phyloP scores from a whole-genome alignment of 225 moss, liverwort and hornwort genomes.

The Polytrichum formosum region DNA sequence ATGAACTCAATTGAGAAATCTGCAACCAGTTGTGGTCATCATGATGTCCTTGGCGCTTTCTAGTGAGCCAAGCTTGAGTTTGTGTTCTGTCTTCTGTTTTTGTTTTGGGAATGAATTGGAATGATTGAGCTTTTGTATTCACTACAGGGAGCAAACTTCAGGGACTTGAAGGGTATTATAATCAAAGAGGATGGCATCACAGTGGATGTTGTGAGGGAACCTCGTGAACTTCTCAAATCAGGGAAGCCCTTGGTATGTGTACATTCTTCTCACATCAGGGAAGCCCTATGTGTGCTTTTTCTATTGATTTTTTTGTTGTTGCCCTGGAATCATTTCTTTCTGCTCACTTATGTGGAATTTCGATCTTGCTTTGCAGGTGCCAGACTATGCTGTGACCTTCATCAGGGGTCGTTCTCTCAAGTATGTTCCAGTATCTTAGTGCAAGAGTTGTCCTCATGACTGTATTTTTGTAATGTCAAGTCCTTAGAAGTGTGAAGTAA shows the following conservation, averaged over 20 bases:
- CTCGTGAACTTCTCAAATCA: conserved; percentile 66
- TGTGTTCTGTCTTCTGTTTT: no score
- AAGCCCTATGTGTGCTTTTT: no score
- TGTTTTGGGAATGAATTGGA: not conserved
- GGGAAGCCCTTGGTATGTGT: conserved; percentile 86
- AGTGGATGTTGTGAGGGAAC: conserved; percentile 75
- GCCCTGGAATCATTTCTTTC: not conserved
- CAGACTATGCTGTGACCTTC: conserved; percentile 84
- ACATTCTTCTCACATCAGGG: no score
- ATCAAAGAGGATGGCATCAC: conserved; percentile 73
- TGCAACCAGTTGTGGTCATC: not conserved
- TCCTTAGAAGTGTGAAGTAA: not conserved
- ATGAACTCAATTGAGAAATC: no score
- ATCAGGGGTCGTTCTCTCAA: conserved; percentile 83
- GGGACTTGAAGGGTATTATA: conserved; percentile 77
- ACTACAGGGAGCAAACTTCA: conserved; percentile 85
- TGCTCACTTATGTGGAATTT: not conserved
- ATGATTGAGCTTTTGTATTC: not conserved
- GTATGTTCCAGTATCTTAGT: conserved; percentile 37
- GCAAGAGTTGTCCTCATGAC: not conserved
- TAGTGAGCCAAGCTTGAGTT: no score
- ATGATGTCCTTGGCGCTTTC: no score
- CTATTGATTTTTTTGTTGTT: no score
- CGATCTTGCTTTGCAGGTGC: conserved; percentile 53
- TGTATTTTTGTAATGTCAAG: no score